Percentiles rank a stretch among this genome's conserved stretches.
Conservation (phyloP, 345 rosid genomes). For the Aurinia saxatilis region DNA sequence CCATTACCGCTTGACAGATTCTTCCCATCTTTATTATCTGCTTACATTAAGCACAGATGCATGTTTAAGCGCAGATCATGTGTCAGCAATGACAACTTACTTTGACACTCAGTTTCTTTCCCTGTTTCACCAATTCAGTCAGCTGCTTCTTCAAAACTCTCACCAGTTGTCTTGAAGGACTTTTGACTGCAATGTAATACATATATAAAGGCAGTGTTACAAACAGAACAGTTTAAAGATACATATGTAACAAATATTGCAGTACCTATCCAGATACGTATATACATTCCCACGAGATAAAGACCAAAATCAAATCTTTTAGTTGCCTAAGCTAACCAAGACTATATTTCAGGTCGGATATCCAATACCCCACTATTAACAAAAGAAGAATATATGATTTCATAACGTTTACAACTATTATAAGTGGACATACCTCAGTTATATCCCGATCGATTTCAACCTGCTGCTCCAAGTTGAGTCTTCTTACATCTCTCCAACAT, state of each 20-base stretch:
- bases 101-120: conserved; percentile 68
- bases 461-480: conserved; percentile 53
- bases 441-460: conserved; percentile 71
- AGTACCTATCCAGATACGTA: conserved; percentile 1
- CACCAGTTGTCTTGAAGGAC: conserved; percentile 81
- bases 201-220: conserved; percentile 17
- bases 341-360: background rate
- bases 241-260: background rate
- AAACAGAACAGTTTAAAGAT: conserved; percentile 12
- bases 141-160: conserved; percentile 67
- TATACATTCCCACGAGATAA: background rate
- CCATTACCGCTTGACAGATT: conserved; percentile 85
- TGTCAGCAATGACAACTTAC: conserved; percentile 36
- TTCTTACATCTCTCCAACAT: conserved; percentile 59
- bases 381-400: background rate
- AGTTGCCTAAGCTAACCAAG: conserved; percentile 2
- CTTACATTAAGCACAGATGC: background rate
- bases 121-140: conserved; percentile 51
- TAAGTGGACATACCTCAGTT: conserved; percentile 51
- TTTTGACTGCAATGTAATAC: conserved; percentile 55
- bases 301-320: background rate
- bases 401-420: background rate
- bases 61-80: background rate
- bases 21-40: conserved; percentile 86
- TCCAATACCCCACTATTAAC: background rate